Conservation (phyloP, 140 eudicot genomes). For the Flaveria floridana region DNA sequence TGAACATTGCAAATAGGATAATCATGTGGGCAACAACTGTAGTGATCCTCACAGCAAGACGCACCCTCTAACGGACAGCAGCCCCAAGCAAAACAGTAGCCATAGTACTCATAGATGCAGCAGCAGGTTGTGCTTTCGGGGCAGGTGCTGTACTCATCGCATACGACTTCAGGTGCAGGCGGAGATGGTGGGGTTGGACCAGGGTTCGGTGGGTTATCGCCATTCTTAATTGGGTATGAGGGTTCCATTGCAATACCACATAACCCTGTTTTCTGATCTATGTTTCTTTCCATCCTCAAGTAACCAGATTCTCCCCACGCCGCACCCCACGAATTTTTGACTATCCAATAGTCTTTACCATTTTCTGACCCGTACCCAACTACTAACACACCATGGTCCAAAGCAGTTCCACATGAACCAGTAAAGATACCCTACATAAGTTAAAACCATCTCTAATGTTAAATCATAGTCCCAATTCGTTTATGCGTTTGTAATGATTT, state of each 20-base stretch:
- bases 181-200: constrained; percentile 86
- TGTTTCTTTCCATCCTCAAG: constrained; percentile 62
- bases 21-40: constrained; percentile 83
- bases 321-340: constrained; percentile 77
- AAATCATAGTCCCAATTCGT: background rate
- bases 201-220: constrained; percentile 72
- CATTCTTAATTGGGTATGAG: constrained; percentile 60
- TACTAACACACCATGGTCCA: constrained; percentile 72
- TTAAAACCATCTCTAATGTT: background rate
- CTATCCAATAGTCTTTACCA: constrained; percentile 71
- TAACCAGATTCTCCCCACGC: constrained; percentile 76
- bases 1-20: constrained; percentile 57
- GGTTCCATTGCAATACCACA: constrained; percentile 76
- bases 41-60: constrained; percentile 67
- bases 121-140: constrained; percentile 68
- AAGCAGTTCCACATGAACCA: constrained; percentile 57
- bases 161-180: constrained; percentile 47
- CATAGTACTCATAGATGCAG: constrained; percentile 51
- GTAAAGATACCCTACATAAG: constrained; percentile 61
- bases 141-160: constrained; percentile 57
- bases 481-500: background rate
- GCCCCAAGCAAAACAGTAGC: constrained; percentile 70
- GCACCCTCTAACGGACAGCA: constrained; percentile 84
- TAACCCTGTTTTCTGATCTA: constrained; percentile 30
- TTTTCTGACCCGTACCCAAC: constrained; percentile 67